Conservation (phyloP, 495 filamentous ascomycete species). For the Penicillium salamii region DNA sequence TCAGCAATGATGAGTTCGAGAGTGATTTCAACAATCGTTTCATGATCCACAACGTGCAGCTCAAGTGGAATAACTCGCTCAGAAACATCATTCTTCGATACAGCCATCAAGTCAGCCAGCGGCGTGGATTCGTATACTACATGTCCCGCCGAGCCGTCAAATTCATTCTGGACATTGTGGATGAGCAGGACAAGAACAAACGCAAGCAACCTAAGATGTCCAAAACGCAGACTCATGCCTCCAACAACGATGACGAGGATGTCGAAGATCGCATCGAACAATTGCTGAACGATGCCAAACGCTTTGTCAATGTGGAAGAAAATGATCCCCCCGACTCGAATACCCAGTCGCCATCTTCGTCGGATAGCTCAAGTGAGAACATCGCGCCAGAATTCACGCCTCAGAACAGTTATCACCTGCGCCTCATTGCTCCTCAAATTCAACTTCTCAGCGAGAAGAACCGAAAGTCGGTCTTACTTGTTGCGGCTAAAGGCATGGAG, state of each 20-base stretch:
- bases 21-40: conserved; percentile 98
- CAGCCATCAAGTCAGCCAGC: conserved; percentile 94
- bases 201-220: conserved; percentile 42
- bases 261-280: conserved; percentile 86
- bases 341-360: conserved; percentile 23
- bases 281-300: conserved; percentile 79
- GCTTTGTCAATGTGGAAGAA: conserved; percentile 75
- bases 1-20: conserved; percentile 59
- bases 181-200: conserved; percentile 75
- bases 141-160: conserved; percentile 93
- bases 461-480: conserved; percentile 83
- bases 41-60: conserved; percentile 92
- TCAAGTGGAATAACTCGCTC: conserved; percentile 97
- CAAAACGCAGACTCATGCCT: conserved; percentile 23
- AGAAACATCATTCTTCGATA: conserved; percentile 96
- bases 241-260: conserved; percentile 57
- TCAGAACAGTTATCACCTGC: conserved; percentile 90
- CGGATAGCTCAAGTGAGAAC: conserved; percentile 64
- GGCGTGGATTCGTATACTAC: conserved; percentile 96
- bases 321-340: conserved; percentile 32
- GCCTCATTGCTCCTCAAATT: conserved; percentile 93
- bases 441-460: conserved; percentile 99
- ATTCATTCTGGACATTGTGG: conserved; percentile 95
- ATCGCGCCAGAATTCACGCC: conserved; percentile 89
- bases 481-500: conserved; percentile 94